Conservation (phyloP, 441 rosid species). For the Isatis lusitanica region DNA sequence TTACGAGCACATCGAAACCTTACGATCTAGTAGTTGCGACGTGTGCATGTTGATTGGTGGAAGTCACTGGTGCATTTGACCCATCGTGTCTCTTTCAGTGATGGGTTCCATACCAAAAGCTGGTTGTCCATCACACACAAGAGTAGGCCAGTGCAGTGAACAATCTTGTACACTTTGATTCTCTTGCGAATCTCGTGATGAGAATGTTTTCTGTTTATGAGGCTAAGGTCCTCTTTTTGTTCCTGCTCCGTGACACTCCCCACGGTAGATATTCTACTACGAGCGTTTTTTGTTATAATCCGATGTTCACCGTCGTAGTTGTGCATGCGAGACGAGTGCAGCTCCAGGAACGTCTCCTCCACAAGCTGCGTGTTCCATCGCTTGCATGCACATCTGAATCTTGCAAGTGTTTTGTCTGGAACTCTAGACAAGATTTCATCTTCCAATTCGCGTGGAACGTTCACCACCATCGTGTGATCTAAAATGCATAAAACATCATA, state of each 20-base stretch:
- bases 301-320: not conserved
- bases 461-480: not conserved
- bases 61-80: not conserved
- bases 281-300: not conserved
- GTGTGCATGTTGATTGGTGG: not conserved
- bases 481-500: too few relatives aligned
- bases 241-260: too few relatives aligned
- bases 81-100: not conserved
- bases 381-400: conserved; percentile 5
- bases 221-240: not conserved
- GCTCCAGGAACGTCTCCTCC: not conserved
- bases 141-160: not conserved
- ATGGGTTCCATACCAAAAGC: not conserved
- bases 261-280: not conserved
- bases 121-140: not conserved
- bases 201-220: not conserved
- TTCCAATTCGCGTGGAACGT: not conserved
- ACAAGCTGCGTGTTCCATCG: not conserved
- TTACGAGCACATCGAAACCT: conserved; percentile 8
- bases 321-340: not conserved
- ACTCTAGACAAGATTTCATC: not conserved
- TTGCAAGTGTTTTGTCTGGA: not conserved
- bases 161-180: not conserved
- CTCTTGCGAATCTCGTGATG: not conserved
- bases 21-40: not conserved